phyloP scores from a whole-genome alignment of 331 rosid species.

The Malus hybrid region DNA sequence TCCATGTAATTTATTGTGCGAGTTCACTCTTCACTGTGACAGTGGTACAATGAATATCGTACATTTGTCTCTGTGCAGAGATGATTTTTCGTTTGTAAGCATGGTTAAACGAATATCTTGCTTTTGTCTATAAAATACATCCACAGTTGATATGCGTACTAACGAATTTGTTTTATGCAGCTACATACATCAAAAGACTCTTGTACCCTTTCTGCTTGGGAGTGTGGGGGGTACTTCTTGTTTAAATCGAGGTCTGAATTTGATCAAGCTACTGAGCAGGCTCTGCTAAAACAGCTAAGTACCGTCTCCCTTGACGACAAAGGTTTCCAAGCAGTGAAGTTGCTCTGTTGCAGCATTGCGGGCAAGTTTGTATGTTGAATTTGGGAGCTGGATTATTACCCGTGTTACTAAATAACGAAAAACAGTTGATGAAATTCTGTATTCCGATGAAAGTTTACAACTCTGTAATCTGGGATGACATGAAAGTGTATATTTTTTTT shows the following conservation, averaged over 20 bases:
- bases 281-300: conserved; percentile 10
- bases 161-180: conserved; percentile 10
- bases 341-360: conserved; percentile 20
- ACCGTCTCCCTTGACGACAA: conserved; percentile 16
- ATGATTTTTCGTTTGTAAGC: neutral
- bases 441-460: neutral
- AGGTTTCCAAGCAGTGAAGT: conserved; percentile 27
- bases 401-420: neutral
- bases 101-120: neutral
- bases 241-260: conserved; percentile 25
- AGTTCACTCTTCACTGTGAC: too few species aligned
- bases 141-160: neutral
- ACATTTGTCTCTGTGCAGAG: too few species aligned
- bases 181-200: conserved; percentile 1
- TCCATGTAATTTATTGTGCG: neutral
- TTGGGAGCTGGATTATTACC: neutral
- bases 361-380: conserved; percentile 10
- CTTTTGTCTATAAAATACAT: too few species aligned
- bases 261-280: conserved; percentile 23
- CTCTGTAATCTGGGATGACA: neutral
- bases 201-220: conserved; percentile 28
- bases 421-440: neutral
- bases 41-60: too few species aligned
- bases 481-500: too few species aligned
- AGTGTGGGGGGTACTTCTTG: conserved; percentile 36